These are phyloP conservation scores for Kluyveromyces sp. DNA, from an alignment of 1,139 yeast genomes.

Conservation along the genomic window DNA sequence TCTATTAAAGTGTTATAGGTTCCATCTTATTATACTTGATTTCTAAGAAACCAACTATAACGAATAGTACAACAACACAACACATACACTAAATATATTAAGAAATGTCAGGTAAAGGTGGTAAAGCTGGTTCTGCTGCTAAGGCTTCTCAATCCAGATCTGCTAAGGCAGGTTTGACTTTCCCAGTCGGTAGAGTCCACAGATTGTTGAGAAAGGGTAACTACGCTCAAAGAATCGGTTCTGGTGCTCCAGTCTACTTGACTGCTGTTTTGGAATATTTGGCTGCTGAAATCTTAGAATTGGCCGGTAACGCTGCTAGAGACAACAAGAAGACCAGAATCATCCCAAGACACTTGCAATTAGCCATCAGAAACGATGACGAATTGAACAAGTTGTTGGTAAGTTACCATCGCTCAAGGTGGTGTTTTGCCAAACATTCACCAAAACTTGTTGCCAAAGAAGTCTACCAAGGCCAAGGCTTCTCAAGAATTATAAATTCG, in stretches of 20 bases:
- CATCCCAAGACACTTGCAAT: constrained; percentile 96
- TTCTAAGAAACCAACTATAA: no score
- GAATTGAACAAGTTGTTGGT: constrained; percentile 86
- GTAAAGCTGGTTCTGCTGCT: constrained; percentile 87
- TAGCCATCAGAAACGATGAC: constrained; percentile 97
- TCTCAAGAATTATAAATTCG: constrained; percentile 70
- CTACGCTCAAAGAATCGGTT: constrained; percentile 99
- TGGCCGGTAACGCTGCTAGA: constrained; percentile 99
- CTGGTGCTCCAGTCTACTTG: constrained; percentile 94
- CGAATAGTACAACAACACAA: background rate
- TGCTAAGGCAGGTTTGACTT: constrained; percentile 95
- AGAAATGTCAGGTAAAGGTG: constrained; percentile 96
- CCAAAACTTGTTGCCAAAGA: constrained; percentile 92
- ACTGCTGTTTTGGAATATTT: constrained; percentile 95
- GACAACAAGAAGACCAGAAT: constrained; percentile 98
- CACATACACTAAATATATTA: background rate
- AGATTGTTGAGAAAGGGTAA: constrained; percentile 95
- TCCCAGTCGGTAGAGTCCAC: constrained; percentile 99
- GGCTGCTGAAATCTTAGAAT: constrained; percentile 94
- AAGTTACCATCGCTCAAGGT: constrained; percentile 96
- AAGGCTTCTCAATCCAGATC: constrained; percentile 97
- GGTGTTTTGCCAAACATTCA: constrained; percentile 98
- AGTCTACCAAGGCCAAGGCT: constrained; percentile 75
- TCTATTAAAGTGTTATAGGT: no score
- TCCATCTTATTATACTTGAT: no score